Evolutionary conservation across 768 basidiomycete genomes (phyloP).

Genomic region (Chalciporus chontae): DNA sequence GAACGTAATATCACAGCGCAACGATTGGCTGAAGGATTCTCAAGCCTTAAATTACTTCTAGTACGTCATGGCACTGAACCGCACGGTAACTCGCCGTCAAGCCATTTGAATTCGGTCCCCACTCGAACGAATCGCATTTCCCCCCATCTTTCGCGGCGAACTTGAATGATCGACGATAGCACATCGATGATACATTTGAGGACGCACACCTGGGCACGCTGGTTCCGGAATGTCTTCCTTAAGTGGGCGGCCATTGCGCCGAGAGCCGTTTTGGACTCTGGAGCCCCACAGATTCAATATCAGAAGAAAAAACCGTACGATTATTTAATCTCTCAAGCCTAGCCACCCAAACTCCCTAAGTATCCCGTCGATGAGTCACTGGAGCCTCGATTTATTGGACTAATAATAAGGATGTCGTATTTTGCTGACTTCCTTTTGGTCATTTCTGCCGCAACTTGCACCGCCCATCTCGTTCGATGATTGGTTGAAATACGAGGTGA

Average conservation of each 20-base stretch:
- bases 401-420: background rate
- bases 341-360: slow-evolving; percentile 5
- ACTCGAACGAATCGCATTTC: too few relatives aligned
- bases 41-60: too few relatives aligned
- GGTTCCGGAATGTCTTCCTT: background rate
- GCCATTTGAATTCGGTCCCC: too few relatives aligned
- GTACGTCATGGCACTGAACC: too few relatives aligned
- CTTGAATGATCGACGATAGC: too few relatives aligned
- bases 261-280: background rate
- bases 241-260: background rate
- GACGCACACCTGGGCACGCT: too few relatives aligned
- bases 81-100: too few relatives aligned
- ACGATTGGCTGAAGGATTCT: too few relatives aligned
- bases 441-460: background rate
- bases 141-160: too few relatives aligned
- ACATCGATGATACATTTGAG: too few relatives aligned
- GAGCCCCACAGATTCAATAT: background rate
- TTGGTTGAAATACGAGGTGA: slow-evolving; percentile 1
- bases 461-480: background rate
- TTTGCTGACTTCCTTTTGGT: background rate
- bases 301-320: background rate
- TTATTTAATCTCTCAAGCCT: background rate
- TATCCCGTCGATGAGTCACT: slow-evolving; percentile 1
- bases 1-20: too few relatives aligned
- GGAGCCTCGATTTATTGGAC: background rate